These are phyloP conservation scores for Saxophila tyrrhenica DNA, from an alignment of 495 filamentous ascomycete species.

Conservation along the genomic window DNA sequence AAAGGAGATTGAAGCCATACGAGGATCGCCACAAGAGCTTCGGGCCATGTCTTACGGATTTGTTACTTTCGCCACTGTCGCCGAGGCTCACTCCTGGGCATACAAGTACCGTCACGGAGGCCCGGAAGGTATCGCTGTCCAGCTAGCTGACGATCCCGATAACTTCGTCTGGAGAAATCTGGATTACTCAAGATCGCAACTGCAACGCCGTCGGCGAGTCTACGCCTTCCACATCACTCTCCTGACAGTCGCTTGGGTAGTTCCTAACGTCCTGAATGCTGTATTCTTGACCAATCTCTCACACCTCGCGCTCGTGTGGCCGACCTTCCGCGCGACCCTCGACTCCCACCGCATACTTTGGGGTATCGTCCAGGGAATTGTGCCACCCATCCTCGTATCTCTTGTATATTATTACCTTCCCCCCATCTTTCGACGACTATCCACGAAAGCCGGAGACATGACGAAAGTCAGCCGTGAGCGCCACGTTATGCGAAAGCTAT, in stretches of 20 bases:
- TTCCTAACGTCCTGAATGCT: conserved; percentile 88
- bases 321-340: conserved; percentile 55
- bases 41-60: too few species aligned
- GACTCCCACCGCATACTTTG: conserved; percentile 50
- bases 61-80: too few species aligned
- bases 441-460: conserved; percentile 66
- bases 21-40: too few species aligned
- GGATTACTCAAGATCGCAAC: too few species aligned
- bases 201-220: too few species aligned
- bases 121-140: too few species aligned
- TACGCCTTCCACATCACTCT: conserved; percentile 71
- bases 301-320: conserved; percentile 73
- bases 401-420: conserved; percentile 80
- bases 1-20: too few species aligned
- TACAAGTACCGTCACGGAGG: too few species aligned
- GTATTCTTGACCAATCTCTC: conserved; percentile 78
- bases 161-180: too few species aligned
- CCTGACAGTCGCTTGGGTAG: conserved; percentile 75
- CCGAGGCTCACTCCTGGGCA: too few species aligned
- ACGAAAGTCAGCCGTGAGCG: conserved; percentile 87
- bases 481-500: conserved; percentile 81
- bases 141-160: too few species aligned
- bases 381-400: conserved; percentile 77
- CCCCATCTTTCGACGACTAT: conserved; percentile 80
- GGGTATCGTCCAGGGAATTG: conserved; percentile 87